Conservation (phyloP, 2,329 filamentous ascomycete genomes). For the Magnaporthales sp. region DNA sequence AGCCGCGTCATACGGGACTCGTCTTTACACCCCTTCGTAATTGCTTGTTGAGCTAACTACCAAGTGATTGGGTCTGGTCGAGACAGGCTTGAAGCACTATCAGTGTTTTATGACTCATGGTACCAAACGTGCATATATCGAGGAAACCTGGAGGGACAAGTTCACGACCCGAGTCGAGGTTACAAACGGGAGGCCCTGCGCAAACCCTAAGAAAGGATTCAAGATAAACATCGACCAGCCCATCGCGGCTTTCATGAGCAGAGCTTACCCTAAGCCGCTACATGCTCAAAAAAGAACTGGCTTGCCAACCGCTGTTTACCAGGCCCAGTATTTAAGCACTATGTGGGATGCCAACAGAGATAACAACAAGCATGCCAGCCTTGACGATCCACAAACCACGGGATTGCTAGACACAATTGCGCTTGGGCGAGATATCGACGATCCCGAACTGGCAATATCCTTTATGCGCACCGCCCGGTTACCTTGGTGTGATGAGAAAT, state of each 20-base stretch:
- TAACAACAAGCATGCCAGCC: background rate
- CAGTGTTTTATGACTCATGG: background rate
- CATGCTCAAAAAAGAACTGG: background rate
- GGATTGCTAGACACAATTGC: background rate
- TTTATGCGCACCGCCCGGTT: background rate
- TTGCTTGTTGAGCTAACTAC: background rate
- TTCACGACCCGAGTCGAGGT: background rate
- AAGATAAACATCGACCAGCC: conserved; percentile 1
- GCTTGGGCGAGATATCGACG: background rate
- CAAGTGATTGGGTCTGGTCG: background rate
- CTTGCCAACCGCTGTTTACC: background rate
- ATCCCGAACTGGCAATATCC: background rate
- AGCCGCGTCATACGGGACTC: too few species aligned
- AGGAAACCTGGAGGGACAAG: background rate
- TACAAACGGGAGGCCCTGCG: background rate
- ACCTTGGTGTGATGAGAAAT: background rate
- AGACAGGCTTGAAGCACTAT: background rate
- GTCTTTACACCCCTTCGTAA: too few species aligned
- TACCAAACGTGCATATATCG: background rate
- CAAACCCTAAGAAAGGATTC: background rate
- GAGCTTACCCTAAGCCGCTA: background rate
- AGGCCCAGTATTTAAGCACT: too few species aligned
- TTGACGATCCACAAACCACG: background rate
- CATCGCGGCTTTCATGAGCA: conserved; percentile 2
- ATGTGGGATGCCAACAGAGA: too few species aligned